Base-by-base conservation (phyloP, 2,329 filamentous ascomycete genomes). In the Monosporascus ibericus region DNA sequence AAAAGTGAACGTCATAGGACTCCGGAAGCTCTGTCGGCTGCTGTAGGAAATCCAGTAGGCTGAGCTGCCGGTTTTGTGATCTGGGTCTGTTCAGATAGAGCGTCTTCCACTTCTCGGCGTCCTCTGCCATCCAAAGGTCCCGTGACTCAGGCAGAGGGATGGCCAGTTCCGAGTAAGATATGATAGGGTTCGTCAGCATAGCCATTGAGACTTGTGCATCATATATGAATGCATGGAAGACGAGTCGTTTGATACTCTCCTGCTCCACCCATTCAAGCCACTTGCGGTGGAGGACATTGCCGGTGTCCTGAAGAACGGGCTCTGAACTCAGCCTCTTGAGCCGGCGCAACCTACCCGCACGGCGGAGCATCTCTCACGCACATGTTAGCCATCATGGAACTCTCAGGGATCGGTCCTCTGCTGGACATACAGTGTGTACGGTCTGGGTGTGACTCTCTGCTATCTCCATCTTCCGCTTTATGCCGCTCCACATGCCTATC, bases 161-260 rank as follows among this genome's bases (percentile, higher is more conserved):
- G 4, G 80, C 80, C 48, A 90, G 70, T 60, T 90, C 87, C 0
- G 84, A 77, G 60, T 88, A 90, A 0, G 85, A 86, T 57, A 89
- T 81, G 20, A 82, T 71, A 0, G 85, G 83, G 53, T 80, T 84
- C 22, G 79, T 82, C 50, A 87, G 72, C 4, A 86, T 75, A 1
- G 82, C 81, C 71, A 90, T 85, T 2, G 86, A 87, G 4, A 80
- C 76, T 55, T 88, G 83, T 0, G 83, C 75, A 60, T 90, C 86
- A 52, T 84, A 77, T 5, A 85, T 68, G 58, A 86, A 86, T 15
- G 81, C 71, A 61, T 86, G 82, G 6, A 8, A 22, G 34, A 55
- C 60, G 50, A 56, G 79, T 70, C 85, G 77, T 63, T 88, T 87
- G 70, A 81, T 87, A 3, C 81, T 83, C 62, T 89, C 86, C 54